Evolutionary conservation across 331 rosid species (phyloP).

Genomic region (Cydonia oblonga): DNA sequence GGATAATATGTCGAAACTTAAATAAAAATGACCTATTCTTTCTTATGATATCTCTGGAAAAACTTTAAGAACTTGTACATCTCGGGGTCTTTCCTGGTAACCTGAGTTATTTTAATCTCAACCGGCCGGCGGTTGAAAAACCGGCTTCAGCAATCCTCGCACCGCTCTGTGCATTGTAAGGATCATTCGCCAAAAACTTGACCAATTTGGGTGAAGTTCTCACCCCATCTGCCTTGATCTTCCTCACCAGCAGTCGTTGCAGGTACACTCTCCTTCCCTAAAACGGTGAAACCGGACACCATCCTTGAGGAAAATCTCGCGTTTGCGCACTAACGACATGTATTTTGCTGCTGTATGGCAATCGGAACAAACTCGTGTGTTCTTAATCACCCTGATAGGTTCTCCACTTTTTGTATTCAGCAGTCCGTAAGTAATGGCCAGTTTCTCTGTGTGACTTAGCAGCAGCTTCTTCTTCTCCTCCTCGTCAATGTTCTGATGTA

Average conservation of each 20-base stretch:
- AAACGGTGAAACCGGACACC: conserved; percentile 65
- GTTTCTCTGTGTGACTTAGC: conserved; percentile 60
- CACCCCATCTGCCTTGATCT: background rate
- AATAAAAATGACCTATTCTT: background rate
- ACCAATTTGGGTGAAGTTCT: background rate
- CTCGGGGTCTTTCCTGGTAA: too few species aligned
- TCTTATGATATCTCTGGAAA: too few species aligned
- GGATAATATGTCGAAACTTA: conserved; percentile 5
- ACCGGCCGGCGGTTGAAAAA: background rate
- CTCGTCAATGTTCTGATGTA: too few species aligned
- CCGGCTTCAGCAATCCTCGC: background rate
- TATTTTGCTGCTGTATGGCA: conserved; percentile 55
- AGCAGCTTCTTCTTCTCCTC: conserved; percentile 48
- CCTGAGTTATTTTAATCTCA: too few species aligned
- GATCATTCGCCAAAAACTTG: background rate
- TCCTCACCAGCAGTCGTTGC: conserved; percentile 50
- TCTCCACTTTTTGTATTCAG: conserved; percentile 34
- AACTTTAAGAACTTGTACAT: too few species aligned
- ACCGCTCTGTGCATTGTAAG: background rate
- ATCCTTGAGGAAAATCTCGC: conserved; percentile 36
- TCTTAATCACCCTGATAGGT: conserved; percentile 56
- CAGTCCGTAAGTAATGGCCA: conserved; percentile 55
- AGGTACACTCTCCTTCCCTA: conserved; percentile 44
- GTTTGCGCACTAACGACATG: conserved; percentile 36
- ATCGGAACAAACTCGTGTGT: conserved; percentile 54